Evolutionary conservation across 257 asterid species (phyloP).

Genomic region (Lycium ferocissimum): DNA sequence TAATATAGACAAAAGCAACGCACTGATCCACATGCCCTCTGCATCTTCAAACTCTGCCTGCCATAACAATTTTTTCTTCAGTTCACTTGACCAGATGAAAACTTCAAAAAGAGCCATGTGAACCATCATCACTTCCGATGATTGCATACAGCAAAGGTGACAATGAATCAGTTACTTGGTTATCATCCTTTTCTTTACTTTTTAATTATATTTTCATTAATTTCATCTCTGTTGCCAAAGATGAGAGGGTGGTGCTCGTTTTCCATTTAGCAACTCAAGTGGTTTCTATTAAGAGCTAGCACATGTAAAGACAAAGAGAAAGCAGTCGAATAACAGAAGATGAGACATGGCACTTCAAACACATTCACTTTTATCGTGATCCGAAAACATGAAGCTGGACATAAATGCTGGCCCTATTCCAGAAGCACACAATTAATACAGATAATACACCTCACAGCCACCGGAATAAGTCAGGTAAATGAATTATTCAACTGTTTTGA

Average conservation of each 20-base stretch:
- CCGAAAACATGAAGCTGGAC: not conserved
- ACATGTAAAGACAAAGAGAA: constrained; percentile 3
- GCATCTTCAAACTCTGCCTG: constrained; percentile 81
- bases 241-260: not conserved
- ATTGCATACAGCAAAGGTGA: constrained; percentile 3
- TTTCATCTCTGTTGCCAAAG: not conserved
- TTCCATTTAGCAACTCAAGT: constrained; percentile 1
- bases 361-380: not conserved
- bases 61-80: constrained; percentile 33
- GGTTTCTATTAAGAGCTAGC: constrained; percentile 14
- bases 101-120: not conserved
- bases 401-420: not conserved
- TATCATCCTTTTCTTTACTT: constrained; percentile 23
- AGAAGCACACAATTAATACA: not conserved
- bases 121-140: constrained; percentile 6
- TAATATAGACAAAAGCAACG: constrained; percentile 76
- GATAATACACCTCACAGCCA: not conserved
- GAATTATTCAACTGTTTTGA: constrained; percentile 26
- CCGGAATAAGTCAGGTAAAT: not conserved
- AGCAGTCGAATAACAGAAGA: not conserved
- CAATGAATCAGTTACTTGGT: constrained; percentile 15
- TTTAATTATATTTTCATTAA: not conserved
- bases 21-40: constrained; percentile 81
- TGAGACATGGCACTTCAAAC: constrained; percentile 26
- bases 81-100: constrained; percentile 18